phyloP scores from a whole-genome alignment of 2,329 filamentous ascomycete species.

The Colletotrichum euphorbiae region DNA sequence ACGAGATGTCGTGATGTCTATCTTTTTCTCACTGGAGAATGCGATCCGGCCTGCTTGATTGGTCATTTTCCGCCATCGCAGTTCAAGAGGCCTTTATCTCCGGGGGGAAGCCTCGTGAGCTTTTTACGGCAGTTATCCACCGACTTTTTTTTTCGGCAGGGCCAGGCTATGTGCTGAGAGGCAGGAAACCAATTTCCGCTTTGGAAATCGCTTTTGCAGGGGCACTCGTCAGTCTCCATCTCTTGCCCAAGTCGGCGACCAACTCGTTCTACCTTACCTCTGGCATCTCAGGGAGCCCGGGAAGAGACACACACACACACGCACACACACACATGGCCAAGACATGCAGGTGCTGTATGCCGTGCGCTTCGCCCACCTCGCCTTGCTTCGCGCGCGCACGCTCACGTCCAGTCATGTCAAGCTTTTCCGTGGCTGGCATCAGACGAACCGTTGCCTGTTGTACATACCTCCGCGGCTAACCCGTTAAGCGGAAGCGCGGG shows the following conservation, averaged over 20 bases:
- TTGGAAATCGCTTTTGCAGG: not conserved
- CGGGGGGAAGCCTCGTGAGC: not conserved
- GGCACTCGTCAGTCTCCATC: not conserved
- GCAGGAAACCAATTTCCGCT: not conserved
- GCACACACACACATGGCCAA: not conserved
- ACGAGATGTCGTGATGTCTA: conserved; percentile 10
- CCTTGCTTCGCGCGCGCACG: not conserved
- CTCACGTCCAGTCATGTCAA: conserved; percentile 5
- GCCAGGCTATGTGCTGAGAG: not conserved
- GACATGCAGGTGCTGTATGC: not conserved
- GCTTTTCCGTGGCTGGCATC: conserved; percentile 32
- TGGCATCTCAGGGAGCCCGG: too few species aligned
- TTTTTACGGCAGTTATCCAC: not conserved
- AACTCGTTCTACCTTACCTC: too few species aligned
- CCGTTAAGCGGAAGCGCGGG: conserved; percentile 14
- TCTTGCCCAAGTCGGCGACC: not conserved
- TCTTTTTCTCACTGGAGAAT: conserved; percentile 1
- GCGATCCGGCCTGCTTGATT: not conserved
- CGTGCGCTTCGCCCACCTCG: too few species aligned
- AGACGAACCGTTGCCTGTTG: not conserved
- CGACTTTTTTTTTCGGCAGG: not conserved
- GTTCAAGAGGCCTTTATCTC: not conserved
- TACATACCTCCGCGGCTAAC: conserved; percentile 10
- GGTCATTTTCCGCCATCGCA: not conserved
- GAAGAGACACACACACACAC: too few species aligned